Conservation (phyloP, 1,284 basidiomycete species). For the Limonomyces culmigenus region DNA sequence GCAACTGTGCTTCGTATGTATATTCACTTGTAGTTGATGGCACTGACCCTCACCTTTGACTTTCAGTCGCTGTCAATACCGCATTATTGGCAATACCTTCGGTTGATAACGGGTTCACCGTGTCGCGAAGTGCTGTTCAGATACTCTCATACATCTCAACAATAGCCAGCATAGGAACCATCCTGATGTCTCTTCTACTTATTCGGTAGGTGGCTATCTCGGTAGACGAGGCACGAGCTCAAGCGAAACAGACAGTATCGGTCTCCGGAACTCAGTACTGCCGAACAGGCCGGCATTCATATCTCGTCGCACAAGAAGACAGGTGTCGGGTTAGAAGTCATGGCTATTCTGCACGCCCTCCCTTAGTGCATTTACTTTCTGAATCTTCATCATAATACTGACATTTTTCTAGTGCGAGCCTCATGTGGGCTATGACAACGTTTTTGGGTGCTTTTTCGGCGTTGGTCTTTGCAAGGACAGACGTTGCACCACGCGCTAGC, state of each 20-base stretch:
- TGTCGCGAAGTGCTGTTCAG: not conserved
- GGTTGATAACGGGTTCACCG: not conserved
- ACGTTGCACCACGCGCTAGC: not conserved
- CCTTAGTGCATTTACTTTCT: not conserved
- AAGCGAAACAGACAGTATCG: not conserved
- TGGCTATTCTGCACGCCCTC: not conserved
- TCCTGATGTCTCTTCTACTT: not conserved
- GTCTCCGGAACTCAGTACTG: not conserved
- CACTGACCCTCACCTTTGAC: not conserved
- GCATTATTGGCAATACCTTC: not conserved
- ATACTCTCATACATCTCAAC: not conserved
- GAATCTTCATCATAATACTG: not conserved
- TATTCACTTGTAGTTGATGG: not conserved
- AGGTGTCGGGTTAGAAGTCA: too few species aligned
- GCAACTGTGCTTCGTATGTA: not conserved
- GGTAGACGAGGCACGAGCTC: not conserved
- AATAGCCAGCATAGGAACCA: not conserved
- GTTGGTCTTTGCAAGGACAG: not conserved
- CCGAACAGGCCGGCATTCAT: not conserved
- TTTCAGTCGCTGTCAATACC: not conserved
- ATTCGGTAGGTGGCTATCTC: too few species aligned
- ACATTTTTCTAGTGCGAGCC: not conserved
- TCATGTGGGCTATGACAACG: not conserved
- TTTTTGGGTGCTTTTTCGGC: not conserved
- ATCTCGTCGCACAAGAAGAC: not conserved